These are phyloP conservation scores for Cordyceps pruinosa DNA, from an alignment of 2,329 filamentous ascomycete genomes.

Conservation along the genomic window DNA sequence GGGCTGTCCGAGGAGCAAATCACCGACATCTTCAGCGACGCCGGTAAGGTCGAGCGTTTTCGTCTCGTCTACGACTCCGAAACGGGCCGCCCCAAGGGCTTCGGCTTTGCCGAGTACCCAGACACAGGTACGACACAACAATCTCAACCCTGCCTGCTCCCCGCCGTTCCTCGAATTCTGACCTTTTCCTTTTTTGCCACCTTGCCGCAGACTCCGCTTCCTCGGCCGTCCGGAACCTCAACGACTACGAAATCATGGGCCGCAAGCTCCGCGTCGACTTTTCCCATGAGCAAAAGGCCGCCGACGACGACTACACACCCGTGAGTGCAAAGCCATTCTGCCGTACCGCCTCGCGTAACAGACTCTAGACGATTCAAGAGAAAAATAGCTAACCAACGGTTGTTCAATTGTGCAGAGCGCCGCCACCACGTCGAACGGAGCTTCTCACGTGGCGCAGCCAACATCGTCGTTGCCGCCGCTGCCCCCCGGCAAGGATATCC, in stretches of 20 bases:
- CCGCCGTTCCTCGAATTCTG: neutral
- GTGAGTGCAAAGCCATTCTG: slow-evolving; percentile 12
- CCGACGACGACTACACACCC: slow-evolving; percentile 49
- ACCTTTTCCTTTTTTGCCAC: neutral
- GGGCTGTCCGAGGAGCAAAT: slow-evolving; percentile 95
- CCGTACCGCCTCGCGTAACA: no score
- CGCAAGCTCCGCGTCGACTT: slow-evolving; percentile 93
- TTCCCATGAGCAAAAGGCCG: slow-evolving; percentile 79
- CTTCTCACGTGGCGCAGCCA: slow-evolving; percentile 27
- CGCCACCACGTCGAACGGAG: slow-evolving; percentile 22
- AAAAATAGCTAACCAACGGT: neutral
- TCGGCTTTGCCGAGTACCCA: slow-evolving; percentile 92
- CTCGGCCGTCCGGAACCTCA: slow-evolving; percentile 89
- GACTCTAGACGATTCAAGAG: neutral
- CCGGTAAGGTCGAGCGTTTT: slow-evolving; percentile 86
- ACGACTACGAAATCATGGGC: slow-evolving; percentile 92
- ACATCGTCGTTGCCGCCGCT: slow-evolving; percentile 64
- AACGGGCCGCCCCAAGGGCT: slow-evolving; percentile 89
- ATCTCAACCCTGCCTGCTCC: neutral
- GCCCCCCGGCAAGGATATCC: slow-evolving; percentile 76
- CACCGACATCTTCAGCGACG: slow-evolving; percentile 83
- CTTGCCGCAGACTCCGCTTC: slow-evolving; percentile 63
- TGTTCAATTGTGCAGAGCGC: slow-evolving; percentile 1
- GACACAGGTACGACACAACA: slow-evolving; percentile 60
- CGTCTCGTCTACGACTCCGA: slow-evolving; percentile 92